Percentiles rank a stretch among this genome's conserved stretches.
Conservation (phyloP, 352 stramenopile genomes). For the Blastocystis sp. region DNA sequence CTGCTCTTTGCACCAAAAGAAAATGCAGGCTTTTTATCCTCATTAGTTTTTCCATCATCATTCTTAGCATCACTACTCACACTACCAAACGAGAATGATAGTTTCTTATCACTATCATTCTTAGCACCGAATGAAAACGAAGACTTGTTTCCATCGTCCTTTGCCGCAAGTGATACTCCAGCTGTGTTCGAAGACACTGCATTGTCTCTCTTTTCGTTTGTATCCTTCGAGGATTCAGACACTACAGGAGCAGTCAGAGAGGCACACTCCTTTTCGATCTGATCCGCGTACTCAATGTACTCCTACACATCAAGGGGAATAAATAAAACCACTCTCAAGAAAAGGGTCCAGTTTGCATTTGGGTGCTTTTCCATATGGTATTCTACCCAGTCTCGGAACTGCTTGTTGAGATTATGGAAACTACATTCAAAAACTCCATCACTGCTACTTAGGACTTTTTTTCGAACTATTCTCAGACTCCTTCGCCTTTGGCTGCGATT, state of each 20-base stretch:
- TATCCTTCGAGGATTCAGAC: not conserved
- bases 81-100: not conserved
- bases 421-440: not conserved
- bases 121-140: not conserved
- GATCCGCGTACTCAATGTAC: conserved; percentile 19
- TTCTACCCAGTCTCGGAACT: conserved; percentile 10
- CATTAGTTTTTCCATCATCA: not conserved
- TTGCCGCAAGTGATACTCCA: not conserved
- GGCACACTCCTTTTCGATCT: not conserved
- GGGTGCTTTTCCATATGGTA: conserved; percentile 37
- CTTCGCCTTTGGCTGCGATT: not conserved
- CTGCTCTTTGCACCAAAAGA: not conserved
- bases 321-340: not conserved
- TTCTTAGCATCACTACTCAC: not conserved
- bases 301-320: not conserved
- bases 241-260: not conserved
- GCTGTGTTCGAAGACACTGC: not conserved
- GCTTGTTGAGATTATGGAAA: conserved; percentile 43
- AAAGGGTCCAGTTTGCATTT: not conserved
- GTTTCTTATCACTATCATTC: not conserved
- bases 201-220: not conserved
- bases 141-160: not conserved
- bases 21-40: not conserved
- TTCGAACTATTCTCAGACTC: not conserved
- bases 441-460: not conserved